Evolutionary conservation across 305 asterid species (phyloP), one percentile per base, ranked within the genome.

Genomic region (Vinca major): DNA sequence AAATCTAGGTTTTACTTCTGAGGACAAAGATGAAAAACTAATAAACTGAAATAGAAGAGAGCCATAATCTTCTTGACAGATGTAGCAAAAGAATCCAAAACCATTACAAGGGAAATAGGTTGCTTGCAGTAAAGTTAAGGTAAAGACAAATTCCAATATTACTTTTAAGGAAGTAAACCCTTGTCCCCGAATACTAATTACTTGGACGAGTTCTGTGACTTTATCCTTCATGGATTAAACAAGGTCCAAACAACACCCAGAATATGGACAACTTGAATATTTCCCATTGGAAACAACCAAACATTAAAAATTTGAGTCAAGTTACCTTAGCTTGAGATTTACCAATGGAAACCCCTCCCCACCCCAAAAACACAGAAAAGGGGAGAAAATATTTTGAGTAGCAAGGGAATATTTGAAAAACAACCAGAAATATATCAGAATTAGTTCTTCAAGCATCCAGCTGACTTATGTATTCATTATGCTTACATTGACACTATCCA

Each of bases 401-500:
- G 33, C 39, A 20, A 19, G 20, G 39, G 17, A 4, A 19, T 63
- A 19, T 20, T 63, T 44, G 10, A 1, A 63, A 45, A 4, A 41
- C 13, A 61, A 20, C 36, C n/a, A 44, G 19, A 20, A 41, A 44
- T 9, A 63, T n/a, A 43, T 19, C 9, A 63, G 44, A 20, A 10
- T 6, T 55, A 26, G 62, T 4, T 21, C 41, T 40, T 36, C 11
- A 53, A 36, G 58, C 13, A 48, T 65, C 21, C 19, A 7, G 12
- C 58, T n/a, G 7, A 3, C 11, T 54, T 57, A 62, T 45, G 44
- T 45, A 39, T 50, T 56, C 53, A 40, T 2, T 10, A 20, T 62
- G 79, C 96, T 84, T 81, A 90, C 97, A 66, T 80, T 77, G 71
- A 52, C 67, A 64, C 79, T 66, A 79, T 86, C 96, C 93, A 92